phyloP scores from a whole-genome alignment of 805 yeast species.

The Vanderwaltozyma polyspora region DNA sequence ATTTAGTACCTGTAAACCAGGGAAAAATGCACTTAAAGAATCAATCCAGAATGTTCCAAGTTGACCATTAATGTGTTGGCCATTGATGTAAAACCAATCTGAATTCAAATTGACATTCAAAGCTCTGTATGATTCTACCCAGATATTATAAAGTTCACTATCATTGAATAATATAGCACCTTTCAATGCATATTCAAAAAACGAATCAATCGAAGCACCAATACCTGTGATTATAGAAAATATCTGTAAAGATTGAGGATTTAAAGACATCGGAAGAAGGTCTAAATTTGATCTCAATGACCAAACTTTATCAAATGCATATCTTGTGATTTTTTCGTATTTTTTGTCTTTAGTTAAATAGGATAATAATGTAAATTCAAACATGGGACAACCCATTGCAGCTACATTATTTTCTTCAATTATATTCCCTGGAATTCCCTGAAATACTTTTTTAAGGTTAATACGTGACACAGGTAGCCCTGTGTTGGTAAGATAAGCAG shows the following conservation, averaged over 20 bases:
- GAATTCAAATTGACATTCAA: constrained; percentile 41
- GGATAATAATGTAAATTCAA: constrained; percentile 72
- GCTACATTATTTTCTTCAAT: constrained; percentile 71
- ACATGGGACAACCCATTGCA: constrained; percentile 73
- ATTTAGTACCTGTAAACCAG: constrained; percentile 69
- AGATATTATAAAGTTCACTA: constrained; percentile 38
- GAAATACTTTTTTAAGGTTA: constrained; percentile 38
- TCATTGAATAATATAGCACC: constrained; percentile 64
- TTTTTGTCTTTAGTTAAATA: constrained; percentile 60
- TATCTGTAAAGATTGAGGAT: constrained; percentile 47
- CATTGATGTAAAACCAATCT: constrained; percentile 46
- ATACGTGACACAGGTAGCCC: constrained; percentile 75
- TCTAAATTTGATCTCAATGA: constrained; percentile 46
- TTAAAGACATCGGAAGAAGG: constrained; percentile 68
- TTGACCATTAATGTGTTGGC: constrained; percentile 43
- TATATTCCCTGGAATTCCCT: constrained; percentile 32
- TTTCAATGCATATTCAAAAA: constrained; percentile 80
- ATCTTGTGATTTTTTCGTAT: constrained; percentile 51
- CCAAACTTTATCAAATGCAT: constrained; percentile 67
- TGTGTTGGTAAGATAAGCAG: constrained; percentile 54
- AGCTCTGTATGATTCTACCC: constrained; percentile 51
- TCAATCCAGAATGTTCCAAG: constrained; percentile 64
- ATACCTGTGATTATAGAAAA: constrained; percentile 57
- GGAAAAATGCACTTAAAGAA: constrained; percentile 76
- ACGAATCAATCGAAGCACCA: constrained; percentile 88